Percentiles rank a stretch among this genome's conserved stretches.
Conservation (phyloP, 176 grass and related monocot genomes). For the Carex kokanica region DNA sequence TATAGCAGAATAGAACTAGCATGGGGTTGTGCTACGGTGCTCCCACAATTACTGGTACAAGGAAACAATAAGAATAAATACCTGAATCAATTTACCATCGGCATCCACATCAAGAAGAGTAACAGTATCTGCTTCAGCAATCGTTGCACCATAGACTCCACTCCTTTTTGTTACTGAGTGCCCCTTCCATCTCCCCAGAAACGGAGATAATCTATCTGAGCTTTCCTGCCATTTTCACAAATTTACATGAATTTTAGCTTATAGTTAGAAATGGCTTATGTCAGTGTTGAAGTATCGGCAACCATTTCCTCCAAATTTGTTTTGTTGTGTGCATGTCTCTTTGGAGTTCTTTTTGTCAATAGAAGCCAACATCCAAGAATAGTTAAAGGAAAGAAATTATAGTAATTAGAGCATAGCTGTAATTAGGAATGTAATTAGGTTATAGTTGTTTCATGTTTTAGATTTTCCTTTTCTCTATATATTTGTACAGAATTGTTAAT, state of each 20-base stretch:
- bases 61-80: constrained; percentile 25
- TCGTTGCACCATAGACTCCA: constrained; percentile 82
- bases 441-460: no score
- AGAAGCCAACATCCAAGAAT: background rate
- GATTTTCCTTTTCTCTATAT: no score
- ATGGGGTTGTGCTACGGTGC: background rate
- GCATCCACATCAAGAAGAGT: constrained; percentile 53
- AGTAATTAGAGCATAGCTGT: no score
- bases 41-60: constrained; percentile 7
- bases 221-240: constrained; percentile 23
- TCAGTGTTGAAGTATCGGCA: background rate
- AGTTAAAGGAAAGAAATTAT: no score
- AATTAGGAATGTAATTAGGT: no score
- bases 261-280: background rate
- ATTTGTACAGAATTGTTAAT: no score
- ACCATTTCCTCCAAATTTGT: constrained; percentile 1
- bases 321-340: background rate
- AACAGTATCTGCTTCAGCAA: constrained; percentile 57
- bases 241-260: constrained; percentile 1
- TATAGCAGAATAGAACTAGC: background rate
- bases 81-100: constrained; percentile 59
- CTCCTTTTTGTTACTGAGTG: constrained; percentile 84
- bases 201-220: constrained; percentile 44
- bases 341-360: background rate
- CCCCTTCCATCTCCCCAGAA: constrained; percentile 79